Evolutionary conservation across 2,329 filamentous ascomycete species (phyloP), one percentile per base, ranked within the genome.

Genomic region (Hypoxylon sp.): DNA sequence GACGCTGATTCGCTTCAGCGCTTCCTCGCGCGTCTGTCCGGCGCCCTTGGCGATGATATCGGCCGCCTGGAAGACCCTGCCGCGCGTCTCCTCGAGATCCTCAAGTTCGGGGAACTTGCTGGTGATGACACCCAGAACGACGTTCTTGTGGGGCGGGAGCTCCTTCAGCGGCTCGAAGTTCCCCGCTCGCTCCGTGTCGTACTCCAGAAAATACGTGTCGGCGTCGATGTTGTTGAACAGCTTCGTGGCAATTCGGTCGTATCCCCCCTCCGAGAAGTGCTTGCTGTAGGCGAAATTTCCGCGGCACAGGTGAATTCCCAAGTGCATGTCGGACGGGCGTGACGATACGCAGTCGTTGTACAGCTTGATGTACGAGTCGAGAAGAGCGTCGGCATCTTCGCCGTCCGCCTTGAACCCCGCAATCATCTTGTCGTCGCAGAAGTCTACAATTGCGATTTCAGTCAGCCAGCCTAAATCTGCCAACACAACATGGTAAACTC

Each of bases 301-400:
- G 3, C 84, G 85, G 82, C 91, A 93, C 54, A 93, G 82, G 74
- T 94, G 91, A 17, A 94, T 88, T 37, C 91, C 91, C 3, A 92
- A 82, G 75, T 93, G 90, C 82, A 93, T 85, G 73, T 93, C 90
- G 1, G 81, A 74, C 0, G 90, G 89, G 0, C 87, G 80, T 70
- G 85, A 85, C 68, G 81, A 79, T 73, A 92, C 83, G 74, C 85
- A 87, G 77, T 91, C 88, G 75, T 93, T 93, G 83, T 93, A 93
- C 70, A 92, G 86, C 69, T 85, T 83, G 75, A 94, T 90, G 78
- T 94, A 94, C 30, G 89, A 86, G 71, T 92, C 89, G 19, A 94
- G 84, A 44, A 92, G 87, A 2, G 85, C 85, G 74, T 88, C 86
- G 47, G 86, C 84, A 75, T 93, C 92, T 71, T 88, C 84, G 46